Evolutionary conservation across 345 rosid genomes (phyloP), one percentile per base, ranked within the genome.

Genomic region (Moricandia moricandioides): DNA sequence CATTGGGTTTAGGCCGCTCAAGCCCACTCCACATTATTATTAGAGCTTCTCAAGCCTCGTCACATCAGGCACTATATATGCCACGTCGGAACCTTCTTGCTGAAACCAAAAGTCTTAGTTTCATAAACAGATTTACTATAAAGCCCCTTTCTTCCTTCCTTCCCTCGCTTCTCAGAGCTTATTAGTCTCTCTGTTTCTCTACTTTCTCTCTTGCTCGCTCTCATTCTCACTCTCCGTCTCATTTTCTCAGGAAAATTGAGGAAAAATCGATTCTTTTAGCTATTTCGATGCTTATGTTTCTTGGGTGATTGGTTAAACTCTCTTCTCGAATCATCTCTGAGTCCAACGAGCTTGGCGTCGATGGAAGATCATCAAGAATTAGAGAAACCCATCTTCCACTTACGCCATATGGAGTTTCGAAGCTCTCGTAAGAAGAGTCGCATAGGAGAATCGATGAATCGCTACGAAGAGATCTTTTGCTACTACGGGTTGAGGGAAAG

Each of bases 401-500:
- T 63, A 2, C 18, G 17, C 33, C 33, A 40, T 1, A 40, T 6
- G 68, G 40, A 64, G 68, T 4, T 24, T 21, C 52, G 68, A 40
- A 40, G 54, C 54, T 40, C 54, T 13, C 52, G 68, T 6, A 21
- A 1, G 21, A 24, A 63, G 67, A 63, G 4, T 62, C 14, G 73
- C 17, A 79, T 58, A 57, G 65, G 71, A 62, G 72, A 8, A 26
- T 45, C 61, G 45, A 31, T 24, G 69, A 61, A 76, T 57, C 49
- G 12, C 17, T 45, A 21, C 52, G 11, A 63, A 76, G 61, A 51
- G 69, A 67, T 78, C 72, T 72, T 49, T 68, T 62, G 75, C 79
- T 64, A 74, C 54, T 84, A 87, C 57, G 82, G 71, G 9, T 60
- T 31, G 26, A 60, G 24, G 40, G 40, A 31, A 1, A 31, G 17